These are phyloP conservation scores for Pichia sorboxylosa DNA, from an alignment of 1,139 yeast species.

Conservation along the genomic window DNA sequence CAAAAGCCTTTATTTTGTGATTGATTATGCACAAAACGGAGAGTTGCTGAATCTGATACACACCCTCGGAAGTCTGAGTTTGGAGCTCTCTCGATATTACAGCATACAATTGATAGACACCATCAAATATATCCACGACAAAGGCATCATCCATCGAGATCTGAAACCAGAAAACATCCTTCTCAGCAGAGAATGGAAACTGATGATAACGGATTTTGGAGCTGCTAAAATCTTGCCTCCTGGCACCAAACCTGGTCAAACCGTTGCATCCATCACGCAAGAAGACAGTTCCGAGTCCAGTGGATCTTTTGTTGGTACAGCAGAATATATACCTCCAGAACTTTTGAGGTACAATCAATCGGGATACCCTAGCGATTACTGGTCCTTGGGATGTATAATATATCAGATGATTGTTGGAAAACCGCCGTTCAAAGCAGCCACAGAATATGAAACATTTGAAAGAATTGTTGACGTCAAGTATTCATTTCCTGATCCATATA, in stretches of 20 bases:
- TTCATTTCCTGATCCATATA: slow-evolving; percentile 36
- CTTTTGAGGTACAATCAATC: slow-evolving; percentile 56
- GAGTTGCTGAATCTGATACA: slow-evolving; percentile 75
- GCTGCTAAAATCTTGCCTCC: slow-evolving; percentile 47
- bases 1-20: slow-evolving; percentile 75
- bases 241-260: neutral
- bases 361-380: slow-evolving; percentile 63
- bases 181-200: slow-evolving; percentile 49
- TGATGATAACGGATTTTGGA: slow-evolving; percentile 74
- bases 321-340: slow-evolving; percentile 66
- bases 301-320: slow-evolving; percentile 74
- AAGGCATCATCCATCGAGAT: slow-evolving; percentile 72
- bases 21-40: slow-evolving; percentile 89
- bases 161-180: slow-evolving; percentile 69
- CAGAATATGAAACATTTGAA: slow-evolving; percentile 64
- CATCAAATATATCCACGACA: slow-evolving; percentile 56
- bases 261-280: neutral
- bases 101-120: slow-evolving; percentile 56
- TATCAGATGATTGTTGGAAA: slow-evolving; percentile 67
- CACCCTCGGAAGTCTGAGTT: slow-evolving; percentile 66
- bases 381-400: slow-evolving; percentile 76
- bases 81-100: slow-evolving; percentile 63
- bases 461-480: slow-evolving; percentile 54
- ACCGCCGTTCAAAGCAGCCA: slow-evolving; percentile 72
- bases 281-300: slow-evolving; percentile 26